Base-by-base conservation (phyloP, 2,329 filamentous ascomycete genomes). In the Macrophomina phaseolina region DNA sequence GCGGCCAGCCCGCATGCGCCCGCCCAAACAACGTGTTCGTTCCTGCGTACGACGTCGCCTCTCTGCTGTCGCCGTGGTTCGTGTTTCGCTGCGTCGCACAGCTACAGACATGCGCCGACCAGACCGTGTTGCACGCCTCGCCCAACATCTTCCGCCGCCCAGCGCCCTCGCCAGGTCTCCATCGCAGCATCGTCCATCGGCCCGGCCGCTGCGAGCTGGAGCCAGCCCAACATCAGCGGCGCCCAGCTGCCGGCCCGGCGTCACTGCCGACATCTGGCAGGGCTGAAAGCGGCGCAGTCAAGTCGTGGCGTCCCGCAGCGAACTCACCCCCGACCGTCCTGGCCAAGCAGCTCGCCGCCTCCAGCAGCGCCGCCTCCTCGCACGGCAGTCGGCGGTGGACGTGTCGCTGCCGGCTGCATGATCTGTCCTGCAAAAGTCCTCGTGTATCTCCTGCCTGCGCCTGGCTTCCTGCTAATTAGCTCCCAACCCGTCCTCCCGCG, bases 371-470 rank as follows among this genome's bases (percentile, higher is more conserved):
- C 52, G 12, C 52, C 52, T 55, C 56, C 56, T 61, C 42, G 56
- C 56, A 48, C 56, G 23, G 56, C 56, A 56, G 53, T 56, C 53
- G 23, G 53, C 53, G 30, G 58, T 62, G 45, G 58, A 49, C 58
- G 58, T 62, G 58, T 62, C 58, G 58, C 42, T 48, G 30, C 40
- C 11, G 58, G 23, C 45, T 58, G 63, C 63, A 65, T 55, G 51
- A 65, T 65, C 63, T 42, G 45, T 46, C 40, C 51, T 65, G 63
- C 63, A 65, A 65, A 65, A 51, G 36, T 65, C 63, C 63, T 65
- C 63, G 63, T 65, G 52, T 65, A 65, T 65, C 63, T 65, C 63
- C 63, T 51, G 32, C 18, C 58, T 32, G 55, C 42, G 42, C 46
- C 46, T 16, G 46, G n/a, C 46, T 49, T 49, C 46, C 46, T 61